A percentile compares a stretch with the other conserved stretches of the same genome.
phyloP scores from a whole-genome alignment of 1,139 yeast species.

The Sugiyamaella grinbergsii region DNA sequence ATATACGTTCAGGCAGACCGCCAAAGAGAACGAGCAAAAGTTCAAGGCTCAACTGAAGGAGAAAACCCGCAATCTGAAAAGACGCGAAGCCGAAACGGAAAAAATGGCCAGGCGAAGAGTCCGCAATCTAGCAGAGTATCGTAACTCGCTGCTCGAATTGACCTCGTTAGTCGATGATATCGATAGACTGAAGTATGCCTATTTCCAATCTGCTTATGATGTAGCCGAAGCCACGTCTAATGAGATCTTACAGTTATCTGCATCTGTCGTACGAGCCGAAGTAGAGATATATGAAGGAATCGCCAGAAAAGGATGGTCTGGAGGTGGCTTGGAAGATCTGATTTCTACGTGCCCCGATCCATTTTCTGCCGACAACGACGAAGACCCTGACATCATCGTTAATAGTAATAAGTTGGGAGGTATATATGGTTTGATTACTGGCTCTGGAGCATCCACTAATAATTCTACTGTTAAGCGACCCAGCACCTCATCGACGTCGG shows the following conservation, averaged over 20 bases:
- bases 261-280: slow-evolving; percentile 73
- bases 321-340: slow-evolving; percentile 77
- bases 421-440: slow-evolving; percentile 9
- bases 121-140: slow-evolving; percentile 60
- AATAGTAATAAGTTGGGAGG: background rate
- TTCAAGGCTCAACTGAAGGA: slow-evolving; percentile 60
- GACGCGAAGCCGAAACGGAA: slow-evolving; percentile 58
- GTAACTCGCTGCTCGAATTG: slow-evolving; percentile 63
- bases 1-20: slow-evolving; percentile 28
- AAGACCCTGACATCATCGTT: slow-evolving; percentile 30
- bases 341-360: slow-evolving; percentile 49
- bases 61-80: slow-evolving; percentile 54
- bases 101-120: slow-evolving; percentile 53
- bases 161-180: slow-evolving; percentile 78
- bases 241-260: slow-evolving; percentile 56
- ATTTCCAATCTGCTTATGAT: slow-evolving; percentile 60
- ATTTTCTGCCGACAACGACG: slow-evolving; percentile 39
- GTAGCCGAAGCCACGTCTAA: slow-evolving; percentile 63
- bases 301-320: slow-evolving; percentile 84
- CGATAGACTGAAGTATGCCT: slow-evolving; percentile 72
- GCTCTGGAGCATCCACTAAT: background rate
- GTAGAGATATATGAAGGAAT: slow-evolving; percentile 79
- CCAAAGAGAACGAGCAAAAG: slow-evolving; percentile 49
- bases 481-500: slow-evolving; percentile 13
- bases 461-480: slow-evolving; percentile 4